A percentile compares a stretch with the other conserved stretches of the same genome.
These are phyloP conservation scores for Cyberlindnera mycetangii DNA, from an alignment of 805 yeast species.

Conservation along the genomic window DNA sequence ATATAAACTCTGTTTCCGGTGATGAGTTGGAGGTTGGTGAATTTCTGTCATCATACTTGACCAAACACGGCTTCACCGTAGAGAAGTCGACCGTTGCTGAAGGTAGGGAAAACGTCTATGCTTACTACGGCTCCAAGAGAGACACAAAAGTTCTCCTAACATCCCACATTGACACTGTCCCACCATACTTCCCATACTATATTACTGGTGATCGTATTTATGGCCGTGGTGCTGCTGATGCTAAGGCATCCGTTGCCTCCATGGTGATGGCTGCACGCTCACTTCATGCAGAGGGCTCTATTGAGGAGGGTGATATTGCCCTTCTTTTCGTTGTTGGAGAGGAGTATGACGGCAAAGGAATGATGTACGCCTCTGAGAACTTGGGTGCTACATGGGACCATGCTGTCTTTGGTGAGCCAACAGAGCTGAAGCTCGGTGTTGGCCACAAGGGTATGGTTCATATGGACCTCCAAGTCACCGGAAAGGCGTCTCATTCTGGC, in stretches of 20 bases:
- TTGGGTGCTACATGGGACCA: conserved; percentile 48
- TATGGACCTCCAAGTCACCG: conserved; percentile 43
- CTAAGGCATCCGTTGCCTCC: conserved; percentile 67
- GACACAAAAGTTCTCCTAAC: conserved; percentile 51
- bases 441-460: conserved; percentile 65
- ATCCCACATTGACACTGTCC: conserved; percentile 72
- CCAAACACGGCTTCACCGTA: conserved; percentile 46
- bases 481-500: conserved; percentile 63
- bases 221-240: conserved; percentile 71
- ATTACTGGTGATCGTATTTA: conserved; percentile 45
- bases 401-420: conserved; percentile 74
- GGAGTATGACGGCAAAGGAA: conserved; percentile 65
- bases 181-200: conserved; percentile 55
- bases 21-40: conserved; percentile 21
- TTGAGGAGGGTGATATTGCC: conserved; percentile 53
- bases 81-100: conserved; percentile 38
- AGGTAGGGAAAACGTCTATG: conserved; percentile 50
- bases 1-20: conserved; percentile 25
- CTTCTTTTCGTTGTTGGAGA: conserved; percentile 69
- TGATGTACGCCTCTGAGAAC: conserved; percentile 40
- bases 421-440: conserved; percentile 62
- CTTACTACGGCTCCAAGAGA: conserved; percentile 44
- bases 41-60: conserved; percentile 17
- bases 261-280: conserved; percentile 55
- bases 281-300: conserved; percentile 35